Conservation (phyloP, 164 flowering plant genomes). For the Aristolochia californica region DNA sequence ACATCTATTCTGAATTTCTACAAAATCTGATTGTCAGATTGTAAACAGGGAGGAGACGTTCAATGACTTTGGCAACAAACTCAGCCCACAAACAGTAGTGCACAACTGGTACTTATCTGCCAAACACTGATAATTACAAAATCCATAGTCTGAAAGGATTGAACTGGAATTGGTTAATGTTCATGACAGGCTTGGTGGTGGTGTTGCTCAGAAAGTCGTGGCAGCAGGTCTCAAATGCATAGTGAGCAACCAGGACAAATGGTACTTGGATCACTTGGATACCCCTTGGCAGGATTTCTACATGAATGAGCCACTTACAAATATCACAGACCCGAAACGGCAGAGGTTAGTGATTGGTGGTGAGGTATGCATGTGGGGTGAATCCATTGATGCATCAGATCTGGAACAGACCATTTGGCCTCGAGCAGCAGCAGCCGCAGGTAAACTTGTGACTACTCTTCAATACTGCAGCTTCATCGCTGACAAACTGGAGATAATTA, state of each 20-base stretch:
- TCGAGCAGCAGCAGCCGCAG: constrained; percentile 97
- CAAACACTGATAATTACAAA: no score
- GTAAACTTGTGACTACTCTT: constrained; percentile 23
- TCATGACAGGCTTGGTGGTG: constrained; percentile 60
- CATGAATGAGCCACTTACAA: constrained; percentile 58
- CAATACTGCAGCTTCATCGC: no score
- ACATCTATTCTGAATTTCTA: background rate
- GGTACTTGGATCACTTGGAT: constrained; percentile 81
- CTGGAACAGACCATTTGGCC: constrained; percentile 91
- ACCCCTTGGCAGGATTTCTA: constrained; percentile 57
- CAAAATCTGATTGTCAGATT: background rate
- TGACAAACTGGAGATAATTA: no score
- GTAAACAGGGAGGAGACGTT: constrained; percentile 83
- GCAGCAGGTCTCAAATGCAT: constrained; percentile 74
- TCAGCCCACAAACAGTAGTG: constrained; percentile 64
- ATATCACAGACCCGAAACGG: constrained; percentile 42
- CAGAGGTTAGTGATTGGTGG: constrained; percentile 69
- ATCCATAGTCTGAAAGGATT: no score
- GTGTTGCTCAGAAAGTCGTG: constrained; percentile 53
- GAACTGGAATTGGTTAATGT: no score
- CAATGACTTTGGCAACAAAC: constrained; percentile 61
- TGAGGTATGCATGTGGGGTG: constrained; percentile 94
- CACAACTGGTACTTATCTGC: constrained; percentile 58
- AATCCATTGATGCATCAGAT: constrained; percentile 58
- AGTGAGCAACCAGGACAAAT: constrained; percentile 79